Base-by-base conservation (phyloP, 176 grass and related monocot genomes). In the Puya raimondii region DNA sequence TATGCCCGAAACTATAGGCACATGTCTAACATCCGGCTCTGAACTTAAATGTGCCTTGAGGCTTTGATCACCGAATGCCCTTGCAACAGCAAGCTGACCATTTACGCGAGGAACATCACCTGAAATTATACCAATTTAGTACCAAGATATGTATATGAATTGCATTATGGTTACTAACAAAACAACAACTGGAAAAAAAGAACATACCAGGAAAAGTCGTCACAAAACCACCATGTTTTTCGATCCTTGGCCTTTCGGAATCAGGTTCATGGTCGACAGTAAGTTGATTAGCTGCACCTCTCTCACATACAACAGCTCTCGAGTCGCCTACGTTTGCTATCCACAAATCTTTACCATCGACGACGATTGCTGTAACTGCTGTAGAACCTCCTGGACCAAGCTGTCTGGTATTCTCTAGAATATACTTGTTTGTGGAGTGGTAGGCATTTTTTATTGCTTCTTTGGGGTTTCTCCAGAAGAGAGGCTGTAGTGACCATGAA, bases 331-430 rank as follows among this genome's bases (percentile, higher is more conserved):
- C 58, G 49, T 99, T 99, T 82, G 87, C 94, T 80, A 99, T 90
- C 94, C 87, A 99, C 80, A 99, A 84, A 70, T 93, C 94, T 61
- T 99, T 99, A 29, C 94, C 94, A 91, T 99, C 94, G 79, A 99
- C 70, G 48, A 93, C 82, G 23, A 99, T 93, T 64, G 84, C 94
- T 58, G 94, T 99, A 76, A 99, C 94, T 80, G 94, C 94, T 70
- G 94, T 99, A 14, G 94, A 99, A 56, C 94, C 94, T 15, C 94
- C 94, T 27, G 84, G 94, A 11, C 94, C 94, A 73, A 99, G 82
- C 74, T 90, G 77, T 48, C 79, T 90, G 23, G 78, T 18, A 81
- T 99, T 93, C 77, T 93, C 94, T 65, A 99, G 82, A 78, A 99
- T 93, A 63, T 81, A 85, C 67, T 84, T 99, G 69, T 99, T 99